These are phyloP conservation scores for Penicillium taxi DNA, from an alignment of 495 filamentous ascomycete genomes.

Conservation along the genomic window DNA sequence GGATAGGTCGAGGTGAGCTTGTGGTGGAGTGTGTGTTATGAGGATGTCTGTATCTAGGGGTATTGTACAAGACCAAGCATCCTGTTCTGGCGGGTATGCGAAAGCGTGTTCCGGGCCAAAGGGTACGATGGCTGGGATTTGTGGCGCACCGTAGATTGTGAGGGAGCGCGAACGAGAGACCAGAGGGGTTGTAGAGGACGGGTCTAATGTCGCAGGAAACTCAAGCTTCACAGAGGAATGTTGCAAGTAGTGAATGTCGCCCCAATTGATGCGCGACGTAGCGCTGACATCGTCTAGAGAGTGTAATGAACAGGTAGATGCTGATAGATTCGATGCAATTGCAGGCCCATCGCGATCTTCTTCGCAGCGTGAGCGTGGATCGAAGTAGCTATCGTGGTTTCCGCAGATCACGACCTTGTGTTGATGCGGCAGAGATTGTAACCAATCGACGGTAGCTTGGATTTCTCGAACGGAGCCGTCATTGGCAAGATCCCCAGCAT, in stretches of 20 bases:
- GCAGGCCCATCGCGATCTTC: conserved; percentile 31
- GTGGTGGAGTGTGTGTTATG: conserved; percentile 68
- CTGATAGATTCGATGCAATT: conserved; percentile 22
- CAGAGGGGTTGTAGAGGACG: conserved; percentile 10
- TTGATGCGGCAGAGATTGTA: conserved; percentile 58
- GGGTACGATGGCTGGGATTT: conserved; percentile 49
- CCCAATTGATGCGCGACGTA: conserved; percentile 44
- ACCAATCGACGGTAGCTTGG: conserved; percentile 73
- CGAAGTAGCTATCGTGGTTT: conserved; percentile 86
- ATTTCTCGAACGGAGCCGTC: conserved; percentile 63
- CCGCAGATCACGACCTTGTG: conserved; percentile 80
- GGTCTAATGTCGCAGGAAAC: conserved; percentile 27
- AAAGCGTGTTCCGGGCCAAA: conserved; percentile 59
- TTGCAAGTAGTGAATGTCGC: conserved; percentile 56
- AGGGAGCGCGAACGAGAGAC: conserved; percentile 31
- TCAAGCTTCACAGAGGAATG: conserved; percentile 46
- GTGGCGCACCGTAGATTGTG: conserved; percentile 55
- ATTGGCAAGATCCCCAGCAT: conserved; percentile 78
- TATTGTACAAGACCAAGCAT: conserved; percentile 59
- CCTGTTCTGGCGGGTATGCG: conserved; percentile 50
- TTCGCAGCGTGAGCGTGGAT: conserved; percentile 41
- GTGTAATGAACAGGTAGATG: conserved; percentile 35
- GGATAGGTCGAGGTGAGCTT: conserved; percentile 66
- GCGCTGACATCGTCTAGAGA: conserved; percentile 30
- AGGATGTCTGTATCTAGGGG: conserved; percentile 73